A percentile compares a stretch with the other conserved stretches of the same genome.
Evolutionary conservation across 495 filamentous ascomycete genomes (phyloP).

Genomic region (Penicillium soppii): DNA sequence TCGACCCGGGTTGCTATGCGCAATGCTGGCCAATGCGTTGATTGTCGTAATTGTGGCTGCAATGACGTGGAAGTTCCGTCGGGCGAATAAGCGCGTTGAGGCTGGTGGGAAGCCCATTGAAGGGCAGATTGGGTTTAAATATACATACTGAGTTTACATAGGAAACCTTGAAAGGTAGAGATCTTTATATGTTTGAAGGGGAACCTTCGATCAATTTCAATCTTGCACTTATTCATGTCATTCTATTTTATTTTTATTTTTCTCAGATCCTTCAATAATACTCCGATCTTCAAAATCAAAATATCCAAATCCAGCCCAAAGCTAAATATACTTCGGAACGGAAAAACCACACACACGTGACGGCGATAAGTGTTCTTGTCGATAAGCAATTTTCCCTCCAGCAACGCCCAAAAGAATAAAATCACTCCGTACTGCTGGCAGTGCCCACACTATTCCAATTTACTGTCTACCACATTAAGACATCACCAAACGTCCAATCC

Average conservation of each 20-base stretch:
- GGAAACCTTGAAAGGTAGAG: no score
- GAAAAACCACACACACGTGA: constrained; percentile 4
- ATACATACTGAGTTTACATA: constrained; percentile 10
- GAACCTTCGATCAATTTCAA: no score
- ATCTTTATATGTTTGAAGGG: no score
- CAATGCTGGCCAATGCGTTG: constrained; percentile 34
- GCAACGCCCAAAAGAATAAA: constrained; percentile 5
- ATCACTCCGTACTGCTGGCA: constrained; percentile 32
- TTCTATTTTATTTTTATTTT: not conserved
- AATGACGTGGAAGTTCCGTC: constrained; percentile 21
- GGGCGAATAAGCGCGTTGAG: constrained; percentile 49
- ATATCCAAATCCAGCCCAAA: not conserved
- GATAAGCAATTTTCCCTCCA: constrained; percentile 12
- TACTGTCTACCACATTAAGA: not conserved
- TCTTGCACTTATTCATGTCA: no score
- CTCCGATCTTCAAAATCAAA: not conserved
- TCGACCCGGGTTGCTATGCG: constrained; percentile 40
- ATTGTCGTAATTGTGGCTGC: constrained; percentile 27
- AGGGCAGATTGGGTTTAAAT: constrained; percentile 31
- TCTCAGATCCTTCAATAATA: not conserved
- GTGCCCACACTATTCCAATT: constrained; percentile 5
- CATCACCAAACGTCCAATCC: not conserved
- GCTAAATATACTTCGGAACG: constrained; percentile 4
- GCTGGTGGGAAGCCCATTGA: constrained; percentile 48
- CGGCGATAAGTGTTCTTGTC: constrained; percentile 5